These are phyloP conservation scores for Erigeron philadelphicus DNA, from an alignment of 140 eudicot species.

Conservation along the genomic window DNA sequence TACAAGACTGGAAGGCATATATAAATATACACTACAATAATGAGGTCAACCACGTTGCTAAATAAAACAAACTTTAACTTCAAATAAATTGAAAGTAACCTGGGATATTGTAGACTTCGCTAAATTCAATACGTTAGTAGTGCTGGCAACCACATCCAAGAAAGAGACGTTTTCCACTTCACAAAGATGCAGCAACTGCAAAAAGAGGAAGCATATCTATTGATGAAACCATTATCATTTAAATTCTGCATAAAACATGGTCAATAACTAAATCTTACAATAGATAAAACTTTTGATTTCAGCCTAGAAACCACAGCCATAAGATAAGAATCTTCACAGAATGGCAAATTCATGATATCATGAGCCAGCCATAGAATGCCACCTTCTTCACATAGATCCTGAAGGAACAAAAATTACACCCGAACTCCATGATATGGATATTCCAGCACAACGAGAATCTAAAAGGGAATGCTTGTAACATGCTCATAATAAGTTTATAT, in stretches of 20 bases:
- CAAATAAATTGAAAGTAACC: constrained; percentile 41
- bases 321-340: constrained; percentile 35
- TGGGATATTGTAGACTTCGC: constrained; percentile 76
- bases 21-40: too few relatives aligned
- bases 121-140: constrained; percentile 57
- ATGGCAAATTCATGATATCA: constrained; percentile 53
- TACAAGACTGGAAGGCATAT: too few relatives aligned
- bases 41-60: too few relatives aligned
- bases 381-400: constrained; percentile 91
- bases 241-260: constrained; percentile 15
- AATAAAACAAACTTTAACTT: background rate
- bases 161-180: constrained; percentile 86
- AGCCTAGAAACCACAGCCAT: constrained; percentile 67
- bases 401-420: constrained; percentile 25
- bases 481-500: background rate
- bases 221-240: constrained; percentile 8
- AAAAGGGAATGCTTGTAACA: constrained; percentile 2
- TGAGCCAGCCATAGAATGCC: constrained; percentile 76
- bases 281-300: constrained; percentile 72
- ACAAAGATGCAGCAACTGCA: constrained; percentile 90
- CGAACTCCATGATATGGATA: constrained; percentile 11
- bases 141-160: constrained; percentile 89
- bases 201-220: constrained; percentile 26
- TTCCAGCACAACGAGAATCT: constrained; percentile 1
- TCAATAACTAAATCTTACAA: constrained; percentile 57